A percentile compares a stretch with the other conserved stretches of the same genome.
Evolutionary conservation across 805 yeast genomes (phyloP).

Genomic region (Barnettozyma pratensis): DNA sequence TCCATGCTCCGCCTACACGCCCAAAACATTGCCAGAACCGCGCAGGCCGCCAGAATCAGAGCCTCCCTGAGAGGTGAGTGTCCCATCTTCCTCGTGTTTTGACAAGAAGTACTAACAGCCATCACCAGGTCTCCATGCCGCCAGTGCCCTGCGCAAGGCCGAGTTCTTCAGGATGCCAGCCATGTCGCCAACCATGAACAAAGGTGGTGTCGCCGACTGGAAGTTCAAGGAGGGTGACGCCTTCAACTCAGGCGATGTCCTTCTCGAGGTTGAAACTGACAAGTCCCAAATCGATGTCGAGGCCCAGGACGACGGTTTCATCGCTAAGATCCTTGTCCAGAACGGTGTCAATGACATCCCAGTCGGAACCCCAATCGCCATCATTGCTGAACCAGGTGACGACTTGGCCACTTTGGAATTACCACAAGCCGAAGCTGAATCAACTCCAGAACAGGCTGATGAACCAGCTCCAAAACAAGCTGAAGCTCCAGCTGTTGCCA

Average conservation of each 20-base stretch:
- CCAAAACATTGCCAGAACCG: background rate
- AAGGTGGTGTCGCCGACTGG: constrained; percentile 92
- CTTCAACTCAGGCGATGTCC: constrained; percentile 77
- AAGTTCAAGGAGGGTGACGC: constrained; percentile 71
- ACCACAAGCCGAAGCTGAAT: constrained; percentile 34
- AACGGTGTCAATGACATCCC: constrained; percentile 77
- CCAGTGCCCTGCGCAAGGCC: constrained; percentile 23
- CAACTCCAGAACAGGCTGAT: background rate
- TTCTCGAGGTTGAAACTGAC: constrained; percentile 81
- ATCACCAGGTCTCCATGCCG: constrained; percentile 21
- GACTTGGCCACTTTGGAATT: constrained; percentile 59
- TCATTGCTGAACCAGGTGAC: constrained; percentile 82
- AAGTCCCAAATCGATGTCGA: constrained; percentile 81
- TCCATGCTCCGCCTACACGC: constrained; percentile 10
- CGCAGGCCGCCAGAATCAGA: background rate
- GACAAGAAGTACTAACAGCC: background rate
- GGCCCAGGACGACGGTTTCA: constrained; percentile 85
- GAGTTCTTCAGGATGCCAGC: constrained; percentile 87
- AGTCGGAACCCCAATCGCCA: constrained; percentile 90
- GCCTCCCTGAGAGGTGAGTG: constrained; percentile 8
- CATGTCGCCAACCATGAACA: constrained; percentile 98
- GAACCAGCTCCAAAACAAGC: constrained; percentile 18
- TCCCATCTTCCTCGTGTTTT: background rate
- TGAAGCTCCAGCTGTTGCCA: constrained; percentile 15
- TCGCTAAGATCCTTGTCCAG: constrained; percentile 65